Evolutionary conservation across 257 asterid species (phyloP), one percentile per base, ranked within the genome.

Genomic region (Avicennia marina): DNA sequence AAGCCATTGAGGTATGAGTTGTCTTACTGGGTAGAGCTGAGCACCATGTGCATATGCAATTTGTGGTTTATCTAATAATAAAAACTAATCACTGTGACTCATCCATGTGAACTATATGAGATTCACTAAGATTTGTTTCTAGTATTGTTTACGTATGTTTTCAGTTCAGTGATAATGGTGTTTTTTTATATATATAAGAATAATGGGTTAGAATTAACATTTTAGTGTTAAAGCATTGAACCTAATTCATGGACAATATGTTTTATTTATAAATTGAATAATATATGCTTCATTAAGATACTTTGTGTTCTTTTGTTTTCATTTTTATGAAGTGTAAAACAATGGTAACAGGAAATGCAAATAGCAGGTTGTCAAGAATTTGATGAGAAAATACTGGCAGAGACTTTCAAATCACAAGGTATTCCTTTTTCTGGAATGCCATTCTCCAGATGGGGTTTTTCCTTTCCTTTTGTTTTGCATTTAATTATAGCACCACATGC

Each of bases 331-430:
- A 38, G 17, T 43, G 15, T 50, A 39, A 40, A 52, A 26, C 29
- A 52, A 53, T 62, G 50, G 15, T 79, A 34, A 38, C 80, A 88
- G 96, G 90, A 85, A 73, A 81, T 83, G 85, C 80, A 83, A 73
- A 65, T 51, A 58, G 64, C 94, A 56, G 89, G 90, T 22, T 73
- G 84, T 47, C 68, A 73, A 70, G 71, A 73, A 42, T 68, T 74
- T 60, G 83, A 82, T 61, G 55, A 39, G 63, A 78, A 70, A 62
- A 73, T 45, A 68, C 75, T 88, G 58, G 95, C 95, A 1, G 96
- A 85, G 75, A 71, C 87, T 64, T 81, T 88, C 57, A 88, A 88
- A 71, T 65, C 85, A 40, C 86, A 80, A 81, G 96, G 96, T 88
- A 68, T 32, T 42, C 27, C 7, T 60, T 61, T 26, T 62, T n/a